These are phyloP conservation scores for Calonectria fujianensis DNA, from an alignment of 2,329 filamentous ascomycete genomes.

Conservation along the genomic window DNA sequence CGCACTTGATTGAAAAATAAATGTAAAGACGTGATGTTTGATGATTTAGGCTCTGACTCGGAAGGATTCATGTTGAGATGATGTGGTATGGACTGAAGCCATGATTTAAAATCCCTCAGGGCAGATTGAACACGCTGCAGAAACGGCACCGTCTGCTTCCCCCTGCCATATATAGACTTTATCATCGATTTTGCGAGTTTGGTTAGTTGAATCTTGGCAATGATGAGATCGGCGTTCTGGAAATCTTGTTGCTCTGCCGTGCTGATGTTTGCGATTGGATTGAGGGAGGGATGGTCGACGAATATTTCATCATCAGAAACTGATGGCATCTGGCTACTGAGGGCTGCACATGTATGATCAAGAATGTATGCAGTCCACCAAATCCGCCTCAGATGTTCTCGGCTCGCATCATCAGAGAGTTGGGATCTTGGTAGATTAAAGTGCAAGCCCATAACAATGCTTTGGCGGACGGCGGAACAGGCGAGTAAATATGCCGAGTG, in stretches of 20 bases:
- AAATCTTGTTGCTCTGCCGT: neutral
- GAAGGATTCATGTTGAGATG: neutral
- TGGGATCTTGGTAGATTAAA: neutral
- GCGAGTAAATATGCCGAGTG: conserved; percentile 7
- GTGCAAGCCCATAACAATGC: conserved; percentile 4
- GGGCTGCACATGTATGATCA: neutral
- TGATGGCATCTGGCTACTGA: neutral
- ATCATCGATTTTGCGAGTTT: neutral
- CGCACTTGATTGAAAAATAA: conserved; percentile 19
- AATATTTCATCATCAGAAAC: conserved; percentile 17
- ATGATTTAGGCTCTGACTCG: neutral
- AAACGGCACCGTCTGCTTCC: neutral
- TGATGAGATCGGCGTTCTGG: neutral
- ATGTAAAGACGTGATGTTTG: neutral
- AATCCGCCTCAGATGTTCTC: neutral
- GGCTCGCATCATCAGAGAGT: neutral
- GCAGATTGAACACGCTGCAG: neutral
- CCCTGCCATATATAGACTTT: conserved; percentile 1
- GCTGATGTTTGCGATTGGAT: neutral
- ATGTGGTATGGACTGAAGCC: neutral
- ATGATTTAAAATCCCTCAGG: neutral
- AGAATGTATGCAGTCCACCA: conserved; percentile 19
- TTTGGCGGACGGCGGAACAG: neutral
- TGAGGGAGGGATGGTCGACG: neutral
- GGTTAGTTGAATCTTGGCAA: neutral